These are phyloP conservation scores for Sporobolomyces phaffii DNA, from an alignment of 768 basidiomycete genomes.

Conservation along the genomic window DNA sequence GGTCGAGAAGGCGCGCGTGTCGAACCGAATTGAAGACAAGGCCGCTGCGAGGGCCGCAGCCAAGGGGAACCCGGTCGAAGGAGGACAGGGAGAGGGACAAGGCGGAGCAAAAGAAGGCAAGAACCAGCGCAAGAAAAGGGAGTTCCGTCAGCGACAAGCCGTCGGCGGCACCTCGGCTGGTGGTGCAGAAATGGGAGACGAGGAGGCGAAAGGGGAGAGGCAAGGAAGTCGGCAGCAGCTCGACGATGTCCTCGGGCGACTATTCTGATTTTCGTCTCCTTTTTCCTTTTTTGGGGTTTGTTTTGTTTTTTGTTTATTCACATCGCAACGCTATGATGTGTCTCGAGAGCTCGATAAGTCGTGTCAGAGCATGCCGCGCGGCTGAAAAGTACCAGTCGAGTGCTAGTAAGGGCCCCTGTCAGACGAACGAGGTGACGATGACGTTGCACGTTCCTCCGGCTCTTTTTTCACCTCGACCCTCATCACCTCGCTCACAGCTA, in stretches of 20 bases:
- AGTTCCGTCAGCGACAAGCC: slow-evolving; percentile 38
- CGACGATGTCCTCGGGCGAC: slow-evolving; percentile 26
- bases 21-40: slow-evolving; percentile 36
- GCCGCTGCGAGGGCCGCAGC: background rate
- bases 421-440: too few species aligned
- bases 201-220: background rate
- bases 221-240: slow-evolving; percentile 11
- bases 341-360: too few species aligned
- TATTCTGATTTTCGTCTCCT: slow-evolving; percentile 21
- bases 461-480: background rate
- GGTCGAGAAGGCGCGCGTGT: slow-evolving; percentile 80
- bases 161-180: slow-evolving; percentile 30
- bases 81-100: background rate
- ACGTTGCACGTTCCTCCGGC: background rate
- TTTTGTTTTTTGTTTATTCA: too few species aligned
- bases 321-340: too few species aligned
- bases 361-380: too few species aligned
- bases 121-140: slow-evolving; percentile 58
- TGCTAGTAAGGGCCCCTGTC: background rate
- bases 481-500: too few species aligned
- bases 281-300: too few species aligned
- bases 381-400: too few species aligned
- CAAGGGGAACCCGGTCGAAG: background rate
- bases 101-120: slow-evolving; percentile 42
- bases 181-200: background rate